Evolutionary conservation across 2,329 filamentous ascomycete species (phyloP).

Genomic region (Thermochaetoides dissita): DNA sequence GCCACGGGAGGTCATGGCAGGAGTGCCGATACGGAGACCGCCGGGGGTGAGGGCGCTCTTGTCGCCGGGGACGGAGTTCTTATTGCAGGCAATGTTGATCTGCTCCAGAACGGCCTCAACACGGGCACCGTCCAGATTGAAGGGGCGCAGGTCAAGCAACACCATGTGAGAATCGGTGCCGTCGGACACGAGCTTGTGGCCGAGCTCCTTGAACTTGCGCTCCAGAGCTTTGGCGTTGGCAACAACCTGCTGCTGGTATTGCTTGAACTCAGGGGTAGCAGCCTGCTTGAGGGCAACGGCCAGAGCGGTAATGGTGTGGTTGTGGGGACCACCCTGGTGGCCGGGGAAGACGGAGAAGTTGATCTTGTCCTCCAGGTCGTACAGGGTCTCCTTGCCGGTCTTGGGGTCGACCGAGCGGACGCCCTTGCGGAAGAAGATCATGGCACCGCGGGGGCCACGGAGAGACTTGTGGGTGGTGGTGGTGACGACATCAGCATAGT

Average conservation of each 20-base stretch:
- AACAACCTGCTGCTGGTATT: conserved; percentile 85
- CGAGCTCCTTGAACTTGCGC: conserved; percentile 67
- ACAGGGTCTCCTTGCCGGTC: conserved; percentile 76
- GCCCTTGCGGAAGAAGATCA: conserved; percentile 99
- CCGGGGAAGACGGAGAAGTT: conserved; percentile 99
- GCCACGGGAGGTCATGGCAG: conserved; percentile 92
- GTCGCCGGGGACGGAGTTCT: conserved; percentile 96
- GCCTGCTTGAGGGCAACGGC: conserved; percentile 93
- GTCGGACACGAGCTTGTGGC: conserved; percentile 87
- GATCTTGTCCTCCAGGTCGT: conserved; percentile 90
- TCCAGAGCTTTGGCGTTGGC: conserved; percentile 89
- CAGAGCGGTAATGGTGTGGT: conserved; percentile 97
- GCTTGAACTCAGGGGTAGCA: conserved; percentile 74
- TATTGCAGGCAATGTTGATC: conserved; percentile 99
- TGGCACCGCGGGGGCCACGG: conserved; percentile 89
- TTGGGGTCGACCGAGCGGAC: conserved; percentile 82
- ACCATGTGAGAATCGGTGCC: conserved; percentile 98
- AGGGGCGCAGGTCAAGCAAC: conserved; percentile 79
- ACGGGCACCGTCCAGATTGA: conserved; percentile 79
- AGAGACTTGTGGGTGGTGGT: conserved; percentile 99
- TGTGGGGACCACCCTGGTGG: conserved; percentile 96
- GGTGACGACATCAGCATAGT: conserved; percentile 87
- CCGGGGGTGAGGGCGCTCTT: conserved; percentile 90
- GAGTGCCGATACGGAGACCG: conserved; percentile 90
- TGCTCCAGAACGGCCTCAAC: conserved; percentile 93